Conservation (phyloP, 495 filamentous ascomycete species). For the Neurospora africana region DNA sequence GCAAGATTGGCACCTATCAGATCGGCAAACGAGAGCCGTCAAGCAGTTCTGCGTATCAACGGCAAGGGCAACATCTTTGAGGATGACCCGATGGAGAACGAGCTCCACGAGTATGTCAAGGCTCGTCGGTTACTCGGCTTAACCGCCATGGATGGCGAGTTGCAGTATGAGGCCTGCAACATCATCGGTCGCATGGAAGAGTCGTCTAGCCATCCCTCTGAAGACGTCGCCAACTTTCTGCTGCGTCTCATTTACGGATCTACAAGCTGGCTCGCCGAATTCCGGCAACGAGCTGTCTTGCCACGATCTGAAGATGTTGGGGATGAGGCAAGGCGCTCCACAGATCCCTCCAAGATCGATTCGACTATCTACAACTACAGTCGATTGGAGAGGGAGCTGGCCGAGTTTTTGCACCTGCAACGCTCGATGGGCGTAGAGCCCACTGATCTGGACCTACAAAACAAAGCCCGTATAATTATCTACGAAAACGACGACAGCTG, state of each 20-base stretch:
- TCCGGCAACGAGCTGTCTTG: constrained; percentile 37
- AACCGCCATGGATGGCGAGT: constrained; percentile 42
- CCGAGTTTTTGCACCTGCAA: constrained; percentile 41
- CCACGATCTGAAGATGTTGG: constrained; percentile 39
- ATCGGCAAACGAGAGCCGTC: constrained; percentile 19
- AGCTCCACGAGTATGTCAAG: constrained; percentile 39
- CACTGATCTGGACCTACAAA: constrained; percentile 52
- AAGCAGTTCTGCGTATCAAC: constrained; percentile 32
- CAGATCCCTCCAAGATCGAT: constrained; percentile 40
- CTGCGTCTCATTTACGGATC: constrained; percentile 33
- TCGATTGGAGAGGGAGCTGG: constrained; percentile 50
- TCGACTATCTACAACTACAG: constrained; percentile 42
- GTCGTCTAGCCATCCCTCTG: constrained; percentile 31
- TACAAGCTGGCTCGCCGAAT: constrained; percentile 35
- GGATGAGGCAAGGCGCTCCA: constrained; percentile 34
- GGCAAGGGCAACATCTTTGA: constrained; percentile 39
- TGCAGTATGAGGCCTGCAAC: constrained; percentile 40
- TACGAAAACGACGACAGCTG: constrained; percentile 57
- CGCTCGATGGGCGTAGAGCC: constrained; percentile 41
- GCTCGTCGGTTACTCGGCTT: constrained; percentile 39
- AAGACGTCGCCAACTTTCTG: constrained; percentile 37
- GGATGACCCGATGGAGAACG: constrained; percentile 34
- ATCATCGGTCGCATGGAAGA: constrained; percentile 40
- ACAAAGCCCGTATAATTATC: constrained; percentile 51
- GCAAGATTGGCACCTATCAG: constrained; percentile 29